phyloP scores from a whole-genome alignment of 768 basidiomycete genomes.

The Lactarius pseudohatsudake region DNA sequence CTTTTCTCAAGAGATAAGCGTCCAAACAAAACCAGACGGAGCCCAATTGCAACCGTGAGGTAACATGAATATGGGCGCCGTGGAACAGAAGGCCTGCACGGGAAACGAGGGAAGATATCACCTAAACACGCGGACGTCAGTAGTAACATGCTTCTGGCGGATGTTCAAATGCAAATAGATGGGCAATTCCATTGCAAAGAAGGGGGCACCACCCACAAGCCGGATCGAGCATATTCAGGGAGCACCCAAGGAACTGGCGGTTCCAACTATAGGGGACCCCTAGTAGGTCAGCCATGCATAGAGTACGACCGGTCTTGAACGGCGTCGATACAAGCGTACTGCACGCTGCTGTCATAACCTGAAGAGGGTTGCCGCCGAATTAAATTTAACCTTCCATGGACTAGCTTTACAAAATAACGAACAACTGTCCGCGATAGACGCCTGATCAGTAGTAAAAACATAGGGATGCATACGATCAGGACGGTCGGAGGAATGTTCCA shows the following conservation, averaged over 20 bases:
- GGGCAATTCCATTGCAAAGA: conserved; percentile 1
- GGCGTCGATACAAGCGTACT: background rate
- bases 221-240: background rate
- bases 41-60: background rate
- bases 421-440: background rate
- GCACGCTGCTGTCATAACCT: conserved; percentile 5
- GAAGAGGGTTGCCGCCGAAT: background rate
- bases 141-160: background rate
- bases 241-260: background rate
- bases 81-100: conserved; percentile 9
- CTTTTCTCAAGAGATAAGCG: background rate
- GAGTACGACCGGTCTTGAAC: conserved; percentile 17
- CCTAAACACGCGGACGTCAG: background rate
- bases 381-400: conserved; percentile 2
- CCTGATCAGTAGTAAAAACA: background rate
- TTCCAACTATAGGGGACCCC: background rate
- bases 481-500: background rate
- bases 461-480: conserved; percentile 3
- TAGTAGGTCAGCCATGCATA: background rate
- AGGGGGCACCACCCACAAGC: conserved; percentile 1
- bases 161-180: background rate
- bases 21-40: background rate
- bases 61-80: background rate
- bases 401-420: background rate
- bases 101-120: background rate